These are phyloP conservation scores for Xylaria palmicola DNA, from an alignment of 495 filamentous ascomycete genomes.

Conservation along the genomic window DNA sequence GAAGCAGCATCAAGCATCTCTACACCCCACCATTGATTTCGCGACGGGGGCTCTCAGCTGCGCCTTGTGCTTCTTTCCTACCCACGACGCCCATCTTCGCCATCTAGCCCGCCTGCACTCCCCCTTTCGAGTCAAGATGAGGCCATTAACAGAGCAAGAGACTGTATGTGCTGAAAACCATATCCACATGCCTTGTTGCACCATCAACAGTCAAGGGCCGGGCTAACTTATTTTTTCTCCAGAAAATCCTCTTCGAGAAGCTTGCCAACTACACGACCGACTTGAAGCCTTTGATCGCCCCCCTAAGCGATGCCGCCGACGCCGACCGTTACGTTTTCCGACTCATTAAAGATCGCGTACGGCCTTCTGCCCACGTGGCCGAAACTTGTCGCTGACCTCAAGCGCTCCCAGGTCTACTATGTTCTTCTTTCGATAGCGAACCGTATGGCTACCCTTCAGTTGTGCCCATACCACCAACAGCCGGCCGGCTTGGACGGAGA, in stretches of 20 bases:
- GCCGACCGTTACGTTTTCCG: conserved; percentile 83
- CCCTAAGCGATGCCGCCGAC: conserved; percentile 46
- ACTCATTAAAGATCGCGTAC: conserved; percentile 63
- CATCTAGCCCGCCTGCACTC: background rate
- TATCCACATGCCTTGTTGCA: no score
- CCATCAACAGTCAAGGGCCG: background rate
- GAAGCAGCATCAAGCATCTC: background rate
- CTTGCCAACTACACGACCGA: conserved; percentile 70
- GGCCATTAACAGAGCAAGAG: conserved; percentile 71
- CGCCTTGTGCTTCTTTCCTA: background rate
- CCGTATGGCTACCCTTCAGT: conserved; percentile 10
- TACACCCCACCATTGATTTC: conserved; percentile 16
- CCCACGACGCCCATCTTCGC: background rate
- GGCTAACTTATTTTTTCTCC: background rate
- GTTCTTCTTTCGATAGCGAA: conserved; percentile 84
- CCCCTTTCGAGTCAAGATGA: conserved; percentile 49
- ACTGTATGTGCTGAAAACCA: conserved; percentile 31
- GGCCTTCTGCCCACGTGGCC: background rate
- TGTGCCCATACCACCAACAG: background rate
- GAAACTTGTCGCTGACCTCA: background rate
- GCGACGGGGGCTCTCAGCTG: conserved; percentile 1
- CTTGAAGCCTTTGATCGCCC: conserved; percentile 14
- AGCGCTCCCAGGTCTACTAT: conserved; percentile 65
- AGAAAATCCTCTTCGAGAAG: conserved; percentile 72
- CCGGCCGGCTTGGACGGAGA: background rate